A percentile compares a stretch with the other conserved stretches of the same genome.
These are phyloP conservation scores for Yarrowia sp. DNA, from an alignment of 805 yeast genomes.

Conservation along the genomic window DNA sequence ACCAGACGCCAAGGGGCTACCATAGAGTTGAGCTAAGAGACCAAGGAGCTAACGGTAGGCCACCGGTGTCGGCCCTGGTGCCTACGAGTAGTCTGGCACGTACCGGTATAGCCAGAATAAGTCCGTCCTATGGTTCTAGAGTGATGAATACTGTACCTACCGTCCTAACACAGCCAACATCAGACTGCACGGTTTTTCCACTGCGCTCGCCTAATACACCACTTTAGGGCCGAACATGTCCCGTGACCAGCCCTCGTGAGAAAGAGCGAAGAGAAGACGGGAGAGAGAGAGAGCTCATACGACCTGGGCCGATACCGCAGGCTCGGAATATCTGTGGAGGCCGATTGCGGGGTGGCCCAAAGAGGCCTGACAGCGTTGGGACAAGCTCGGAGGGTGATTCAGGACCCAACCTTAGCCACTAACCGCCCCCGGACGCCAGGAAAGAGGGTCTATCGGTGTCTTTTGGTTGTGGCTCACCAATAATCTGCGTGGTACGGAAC, in stretches of 20 bases:
- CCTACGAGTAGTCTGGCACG: too few species aligned
- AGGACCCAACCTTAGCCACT: conserved; percentile 1
- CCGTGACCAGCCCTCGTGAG: conserved; percentile 29
- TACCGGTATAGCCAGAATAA: too few species aligned
- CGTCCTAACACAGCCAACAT: too few species aligned
- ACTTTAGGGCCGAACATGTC: conserved; percentile 16
- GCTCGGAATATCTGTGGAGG: not conserved
- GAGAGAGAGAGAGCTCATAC: conserved; percentile 7
- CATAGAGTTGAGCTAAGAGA: conserved; percentile 4
- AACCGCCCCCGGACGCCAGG: too few species aligned
- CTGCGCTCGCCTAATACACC: conserved; percentile 3
- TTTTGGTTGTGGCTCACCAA: conserved; percentile 22
- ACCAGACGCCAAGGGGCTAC: conserved; percentile 13
- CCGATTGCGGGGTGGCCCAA: too few species aligned
- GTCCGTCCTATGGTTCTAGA: too few species aligned
- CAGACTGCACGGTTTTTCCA: too few species aligned
- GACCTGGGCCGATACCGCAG: conserved; percentile 15
- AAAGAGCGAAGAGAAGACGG: not conserved
- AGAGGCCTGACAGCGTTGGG: too few species aligned
- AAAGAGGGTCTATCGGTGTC: too few species aligned
- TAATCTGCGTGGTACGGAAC: conserved; percentile 10
- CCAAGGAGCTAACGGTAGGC: not conserved
- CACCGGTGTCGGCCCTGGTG: not conserved
- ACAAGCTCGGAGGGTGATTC: too few species aligned
- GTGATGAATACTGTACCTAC: too few species aligned